These are phyloP conservation scores for Dianthus caryophyllus DNA, from an alignment of 148 eudicot species.

Conservation along the genomic window DNA sequence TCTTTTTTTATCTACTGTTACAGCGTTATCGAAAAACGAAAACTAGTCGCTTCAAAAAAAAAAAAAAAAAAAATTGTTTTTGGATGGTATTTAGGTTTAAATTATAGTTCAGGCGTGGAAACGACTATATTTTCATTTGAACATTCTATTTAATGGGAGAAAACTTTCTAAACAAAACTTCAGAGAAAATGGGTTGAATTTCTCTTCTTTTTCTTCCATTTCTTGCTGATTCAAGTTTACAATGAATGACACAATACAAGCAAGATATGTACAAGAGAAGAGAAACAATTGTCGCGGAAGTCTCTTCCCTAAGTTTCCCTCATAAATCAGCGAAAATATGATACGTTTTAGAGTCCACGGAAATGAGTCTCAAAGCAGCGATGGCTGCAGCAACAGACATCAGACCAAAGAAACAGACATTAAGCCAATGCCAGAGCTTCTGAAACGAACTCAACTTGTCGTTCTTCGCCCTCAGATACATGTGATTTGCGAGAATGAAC, in stretches of 20 bases:
- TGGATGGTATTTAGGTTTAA: too few relatives aligned
- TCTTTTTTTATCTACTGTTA: too few relatives aligned
- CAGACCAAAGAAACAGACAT: constrained; percentile 55
- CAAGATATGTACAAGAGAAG: constrained; percentile 11
- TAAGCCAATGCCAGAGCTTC: constrained; percentile 93
- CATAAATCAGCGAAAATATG: constrained; percentile 71
- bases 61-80: too few relatives aligned
- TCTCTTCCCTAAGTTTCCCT: not conserved
- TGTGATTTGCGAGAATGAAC: constrained; percentile 88
- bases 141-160: too few relatives aligned
- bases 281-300: not conserved
- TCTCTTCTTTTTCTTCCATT: not conserved
- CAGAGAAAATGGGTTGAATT: not conserved
- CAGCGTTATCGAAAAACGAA: too few relatives aligned
- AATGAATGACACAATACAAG: constrained; percentile 3
- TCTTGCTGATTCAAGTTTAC: not conserved
- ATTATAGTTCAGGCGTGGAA: too few relatives aligned
- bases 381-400: constrained; percentile 62
- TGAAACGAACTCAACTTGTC: constrained; percentile 40
- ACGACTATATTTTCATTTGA: too few relatives aligned
- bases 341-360: constrained; percentile 58
- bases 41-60: too few relatives aligned
- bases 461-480: constrained; percentile 69
- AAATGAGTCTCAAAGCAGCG: constrained; percentile 75
- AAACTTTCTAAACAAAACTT: not conserved